Evolutionary conservation across 768 basidiomycete species (phyloP).

Genomic region (Pleurotus djamor): DNA sequence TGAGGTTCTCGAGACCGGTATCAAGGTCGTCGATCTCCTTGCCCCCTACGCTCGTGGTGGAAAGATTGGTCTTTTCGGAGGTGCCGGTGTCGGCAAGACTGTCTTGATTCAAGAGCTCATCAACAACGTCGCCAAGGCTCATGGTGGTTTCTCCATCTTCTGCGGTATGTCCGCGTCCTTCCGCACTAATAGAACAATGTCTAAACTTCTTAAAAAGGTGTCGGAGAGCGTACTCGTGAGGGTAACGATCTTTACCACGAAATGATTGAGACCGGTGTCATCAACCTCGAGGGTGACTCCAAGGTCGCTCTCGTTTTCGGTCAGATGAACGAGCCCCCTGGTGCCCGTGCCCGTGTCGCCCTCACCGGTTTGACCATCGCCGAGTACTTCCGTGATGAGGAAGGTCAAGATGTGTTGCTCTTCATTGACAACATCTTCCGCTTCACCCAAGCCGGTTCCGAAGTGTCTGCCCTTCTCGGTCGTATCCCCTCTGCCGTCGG

Average conservation of each 20-base stretch:
- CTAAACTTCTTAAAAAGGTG: slow-evolving; percentile 52
- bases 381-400: slow-evolving; percentile 99
- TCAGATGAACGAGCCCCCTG: slow-evolving; percentile 99
- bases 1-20: slow-evolving; percentile 99
- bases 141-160: slow-evolving; percentile 99
- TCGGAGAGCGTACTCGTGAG: slow-evolving; percentile 99
- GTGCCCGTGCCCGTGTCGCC: slow-evolving; percentile 99
- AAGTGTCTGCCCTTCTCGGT: slow-evolving; percentile 99
- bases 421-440: slow-evolving; percentile 99
- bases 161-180: slow-evolving; percentile 56
- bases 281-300: slow-evolving; percentile 99
- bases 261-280: slow-evolving; percentile 99
- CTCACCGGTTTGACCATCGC: slow-evolving; percentile 99
- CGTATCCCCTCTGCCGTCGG: slow-evolving; percentile 99
- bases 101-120: slow-evolving; percentile 99
- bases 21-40: slow-evolving; percentile 99
- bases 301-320: slow-evolving; percentile 99
- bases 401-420: slow-evolving; percentile 99
- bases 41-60: slow-evolving; percentile 99
- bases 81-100: slow-evolving; percentile 99
- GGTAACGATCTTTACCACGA: slow-evolving; percentile 99
- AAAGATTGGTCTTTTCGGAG: slow-evolving; percentile 99
- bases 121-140: slow-evolving; percentile 99
- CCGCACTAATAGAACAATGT: neutral
- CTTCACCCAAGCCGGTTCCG: slow-evolving; percentile 99